Evolutionary conservation across 306 rosid genomes (phyloP), one percentile per base, ranked within the genome.

Genomic region (Casuarina glauca): DNA sequence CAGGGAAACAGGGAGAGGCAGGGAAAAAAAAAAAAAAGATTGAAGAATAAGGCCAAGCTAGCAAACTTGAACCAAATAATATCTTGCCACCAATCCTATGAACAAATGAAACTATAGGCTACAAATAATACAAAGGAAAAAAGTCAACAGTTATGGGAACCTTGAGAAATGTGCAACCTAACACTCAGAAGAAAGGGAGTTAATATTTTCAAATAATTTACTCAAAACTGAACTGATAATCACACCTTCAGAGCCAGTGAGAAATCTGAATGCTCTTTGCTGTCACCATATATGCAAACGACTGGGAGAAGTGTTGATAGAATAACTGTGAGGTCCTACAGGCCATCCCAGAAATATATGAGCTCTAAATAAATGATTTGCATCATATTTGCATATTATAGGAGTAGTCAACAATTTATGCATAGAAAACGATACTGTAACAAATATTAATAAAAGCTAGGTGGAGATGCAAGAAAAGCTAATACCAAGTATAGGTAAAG

Each of bases 221-320:
- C 46, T 72, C 64, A 74, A 68, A 48, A 77, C 32, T 39, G 82
- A 73, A 75, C 32, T 19, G 11, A 57, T 48, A 72, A 69, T 49
- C 60, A 63, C 72, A 94, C 98, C 98, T 92, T 94, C 78, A 94
- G 83, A 77, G 93, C 97, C 77, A 86, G 84, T 42, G 97, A 89
- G 78, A 89, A 91, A 90, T 80, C 93, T 77, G 97, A 83, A 55
- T 86, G 86, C 44, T 92, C 98, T 72, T 90, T 92, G 89, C 80
- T 87, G 74, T 94, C 95, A 76, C 74, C 90, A 82, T 90, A 88
- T 60, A 89, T 76, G 80, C 88, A 86, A 81, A 90, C 91, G 84
- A 90, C 98, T 0, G 94, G 91, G 71, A 94, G 89, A 72, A 94
- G 96, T 36, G 97, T 87, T 12, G 88, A 93, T 73, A 92, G 84